Evolutionary conservation across 2,329 filamentous ascomycete genomes (phyloP).

Genomic region (Fusarium pseudocircinatum): DNA sequence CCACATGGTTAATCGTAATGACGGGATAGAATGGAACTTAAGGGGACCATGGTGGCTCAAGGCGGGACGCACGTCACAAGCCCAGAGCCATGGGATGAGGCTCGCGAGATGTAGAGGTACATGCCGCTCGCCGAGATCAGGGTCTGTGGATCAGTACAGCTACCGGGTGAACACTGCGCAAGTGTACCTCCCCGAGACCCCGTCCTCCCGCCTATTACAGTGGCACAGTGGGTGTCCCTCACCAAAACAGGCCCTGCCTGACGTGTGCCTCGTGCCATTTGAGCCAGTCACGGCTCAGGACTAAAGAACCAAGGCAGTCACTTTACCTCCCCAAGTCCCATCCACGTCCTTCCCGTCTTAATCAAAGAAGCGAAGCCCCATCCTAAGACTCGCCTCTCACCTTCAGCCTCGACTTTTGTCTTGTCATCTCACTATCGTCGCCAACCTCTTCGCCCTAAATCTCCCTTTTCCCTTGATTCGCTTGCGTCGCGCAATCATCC

Average conservation of each 20-base stretch:
- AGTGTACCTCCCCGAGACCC: conserved; percentile 22
- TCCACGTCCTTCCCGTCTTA: conserved; percentile 27
- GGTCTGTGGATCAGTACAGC: neutral
- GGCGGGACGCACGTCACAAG: conserved; percentile 32
- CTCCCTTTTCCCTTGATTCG: conserved; percentile 13
- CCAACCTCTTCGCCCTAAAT: conserved; percentile 9
- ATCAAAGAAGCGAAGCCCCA: conserved; percentile 36
- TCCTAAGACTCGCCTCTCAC: conserved; percentile 36
- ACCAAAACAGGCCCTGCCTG: conserved; percentile 37
- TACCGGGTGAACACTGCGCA: conserved; percentile 3
- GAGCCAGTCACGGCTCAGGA: conserved; percentile 30
- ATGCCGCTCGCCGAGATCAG: no score
- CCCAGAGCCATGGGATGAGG: conserved; percentile 8
- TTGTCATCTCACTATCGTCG: conserved; percentile 19
- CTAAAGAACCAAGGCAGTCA: conserved; percentile 36
- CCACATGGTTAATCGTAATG: conserved; percentile 34
- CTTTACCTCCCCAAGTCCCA: conserved; percentile 27
- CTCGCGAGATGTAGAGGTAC: conserved; percentile 18
- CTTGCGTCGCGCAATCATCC: conserved; percentile 9
- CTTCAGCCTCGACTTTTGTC: conserved; percentile 37
- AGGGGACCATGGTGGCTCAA: conserved; percentile 18
- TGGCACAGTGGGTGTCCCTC: conserved; percentile 30
- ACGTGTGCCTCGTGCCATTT: conserved; percentile 39
- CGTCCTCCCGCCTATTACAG: conserved; percentile 29
- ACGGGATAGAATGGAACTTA: conserved; percentile 6